phyloP scores from a whole-genome alignment of 768 basidiomycete species.

The Tulasnella sp. region DNA sequence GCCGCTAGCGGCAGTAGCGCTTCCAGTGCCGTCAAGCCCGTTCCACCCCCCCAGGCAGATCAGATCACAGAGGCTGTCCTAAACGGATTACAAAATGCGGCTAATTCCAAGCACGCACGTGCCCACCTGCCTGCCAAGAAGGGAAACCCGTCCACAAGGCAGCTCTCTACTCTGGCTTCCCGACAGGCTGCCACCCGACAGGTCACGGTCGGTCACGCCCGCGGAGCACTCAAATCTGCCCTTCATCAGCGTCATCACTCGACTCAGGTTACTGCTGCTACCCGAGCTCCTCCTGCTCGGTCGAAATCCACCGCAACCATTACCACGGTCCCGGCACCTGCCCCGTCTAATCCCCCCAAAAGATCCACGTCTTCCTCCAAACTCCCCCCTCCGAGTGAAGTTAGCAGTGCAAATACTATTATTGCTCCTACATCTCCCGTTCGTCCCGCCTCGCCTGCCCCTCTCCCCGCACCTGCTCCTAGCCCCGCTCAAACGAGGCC shows the following conservation, averaged over 20 bases:
- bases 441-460: not conserved
- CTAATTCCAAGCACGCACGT: not conserved
- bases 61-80: not conserved
- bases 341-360: not conserved
- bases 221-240: not conserved
- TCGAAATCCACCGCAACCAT: slow-evolving; percentile 8
- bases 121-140: not conserved
- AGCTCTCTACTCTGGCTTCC: not conserved
- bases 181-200: slow-evolving; percentile 5
- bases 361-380: not conserved
- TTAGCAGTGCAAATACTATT: slow-evolving; percentile 9
- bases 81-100: not conserved
- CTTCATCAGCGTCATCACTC: slow-evolving; percentile 7
- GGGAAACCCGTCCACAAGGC: slow-evolving; percentile 10
- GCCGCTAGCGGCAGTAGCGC: slow-evolving; percentile 2
- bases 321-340: not conserved
- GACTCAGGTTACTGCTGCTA: not conserved
- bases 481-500: not conserved
- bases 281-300: not conserved
- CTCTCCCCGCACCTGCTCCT: slow-evolving; percentile 3
- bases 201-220: not conserved
- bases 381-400: slow-evolving; percentile 5
- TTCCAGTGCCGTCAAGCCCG: not conserved
- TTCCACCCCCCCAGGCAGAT: not conserved
- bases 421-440: not conserved